These are phyloP conservation scores for Paspalum notatum DNA, from an alignment of 176 grass and related monocot genomes.

Conservation along the genomic window DNA sequence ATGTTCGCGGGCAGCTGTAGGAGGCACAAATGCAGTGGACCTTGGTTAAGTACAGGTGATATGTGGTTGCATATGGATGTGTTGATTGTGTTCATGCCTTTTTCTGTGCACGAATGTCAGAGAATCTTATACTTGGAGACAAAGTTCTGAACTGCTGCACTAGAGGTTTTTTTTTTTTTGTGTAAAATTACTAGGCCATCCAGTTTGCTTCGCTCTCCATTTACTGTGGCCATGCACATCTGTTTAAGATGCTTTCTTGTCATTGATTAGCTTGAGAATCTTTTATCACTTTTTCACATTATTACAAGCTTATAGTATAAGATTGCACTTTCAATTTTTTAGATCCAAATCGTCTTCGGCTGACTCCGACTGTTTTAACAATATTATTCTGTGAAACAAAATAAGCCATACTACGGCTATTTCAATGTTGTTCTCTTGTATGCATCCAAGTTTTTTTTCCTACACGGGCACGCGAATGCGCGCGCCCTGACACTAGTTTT, in stretches of 20 bases:
- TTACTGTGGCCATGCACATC: neutral
- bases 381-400: too few species aligned
- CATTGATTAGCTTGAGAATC: neutral
- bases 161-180: constrained; percentile 23
- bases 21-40: constrained; percentile 60
- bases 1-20: constrained; percentile 59
- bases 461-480: too few species aligned
- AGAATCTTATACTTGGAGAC: constrained; percentile 34
- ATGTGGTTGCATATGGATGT: constrained; percentile 4
- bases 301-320: neutral
- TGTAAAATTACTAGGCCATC: neutral
- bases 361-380: too few species aligned
- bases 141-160: neutral
- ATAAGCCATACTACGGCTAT: too few species aligned
- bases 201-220: constrained; percentile 33
- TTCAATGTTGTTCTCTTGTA: too few species aligned
- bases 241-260: neutral
- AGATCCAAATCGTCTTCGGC: too few species aligned
- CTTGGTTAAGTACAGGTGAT: constrained; percentile 50
- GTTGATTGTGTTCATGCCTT: constrained; percentile 12
- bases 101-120: constrained; percentile 18
- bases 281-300: neutral
- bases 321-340: constrained; percentile 10
- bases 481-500: too few species aligned
- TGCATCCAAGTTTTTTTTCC: too few species aligned